These are phyloP conservation scores for Globisporangium nagaii DNA, from an alignment of 352 stramenopile species.

Conservation along the genomic window DNA sequence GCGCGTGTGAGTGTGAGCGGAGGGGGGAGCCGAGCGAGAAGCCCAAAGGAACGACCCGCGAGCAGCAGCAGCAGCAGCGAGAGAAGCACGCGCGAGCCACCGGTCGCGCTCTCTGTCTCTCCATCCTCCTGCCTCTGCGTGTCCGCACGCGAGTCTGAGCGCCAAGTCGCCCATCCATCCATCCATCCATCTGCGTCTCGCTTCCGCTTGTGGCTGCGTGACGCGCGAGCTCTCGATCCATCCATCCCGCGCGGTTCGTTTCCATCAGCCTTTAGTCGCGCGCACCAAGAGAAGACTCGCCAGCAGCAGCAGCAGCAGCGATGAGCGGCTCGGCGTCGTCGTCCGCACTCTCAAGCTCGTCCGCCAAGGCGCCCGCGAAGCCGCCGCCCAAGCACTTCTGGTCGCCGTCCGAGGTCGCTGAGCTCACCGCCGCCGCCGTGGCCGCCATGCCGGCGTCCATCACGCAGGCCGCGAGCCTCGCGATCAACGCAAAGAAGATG, in stretches of 20 bases:
- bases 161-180: neutral
- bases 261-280: neutral
- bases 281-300: neutral
- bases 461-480: constrained; percentile 37
- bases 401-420: constrained; percentile 69
- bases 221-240: no score
- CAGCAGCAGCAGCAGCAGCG: neutral
- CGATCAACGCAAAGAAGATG: constrained; percentile 37
- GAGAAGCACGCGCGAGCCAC: constrained; percentile 1
- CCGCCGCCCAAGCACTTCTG: constrained; percentile 56
- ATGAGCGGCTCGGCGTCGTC: constrained; percentile 41
- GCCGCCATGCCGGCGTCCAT: constrained; percentile 61
- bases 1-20: constrained; percentile 2
- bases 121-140: neutral
- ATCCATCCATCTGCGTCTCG: neutral
- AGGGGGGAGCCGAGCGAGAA: constrained; percentile 8
- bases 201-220: no score
- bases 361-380: constrained; percentile 13
- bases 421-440: constrained; percentile 69
- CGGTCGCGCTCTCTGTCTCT: neutral
- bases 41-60: constrained; percentile 2
- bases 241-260: neutral
- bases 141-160: neutral
- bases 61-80: neutral
- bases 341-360: constrained; percentile 3